A percentile compares a stretch with the other conserved stretches of the same genome.
phyloP scores from a whole-genome alignment of 169 alveolate genomes.

The Ichthyophthirius multifiliis region DNA sequence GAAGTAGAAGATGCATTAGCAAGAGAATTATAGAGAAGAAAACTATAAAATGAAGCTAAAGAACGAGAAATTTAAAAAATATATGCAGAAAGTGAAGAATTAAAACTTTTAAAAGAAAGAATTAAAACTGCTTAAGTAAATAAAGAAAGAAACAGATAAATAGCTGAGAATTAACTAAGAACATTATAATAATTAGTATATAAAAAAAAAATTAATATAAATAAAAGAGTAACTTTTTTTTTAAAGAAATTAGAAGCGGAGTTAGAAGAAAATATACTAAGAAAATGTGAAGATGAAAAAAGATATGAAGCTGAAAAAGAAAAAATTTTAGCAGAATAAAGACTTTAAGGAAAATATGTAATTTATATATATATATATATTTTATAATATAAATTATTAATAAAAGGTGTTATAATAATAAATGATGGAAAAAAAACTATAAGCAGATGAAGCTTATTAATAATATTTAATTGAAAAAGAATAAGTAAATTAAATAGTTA shows the following conservation, averaged over 20 bases:
- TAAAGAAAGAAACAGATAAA: conserved; percentile 58
- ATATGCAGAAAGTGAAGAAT: conserved; percentile 58
- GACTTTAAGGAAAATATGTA: conserved; percentile 43
- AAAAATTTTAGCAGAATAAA: conserved; percentile 10
- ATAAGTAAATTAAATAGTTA: conserved; percentile 55
- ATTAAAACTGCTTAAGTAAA: conserved; percentile 59
- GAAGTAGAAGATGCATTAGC: conserved; percentile 60
- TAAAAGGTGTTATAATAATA: conserved; percentile 44
- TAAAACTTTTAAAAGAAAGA: conserved; percentile 53
- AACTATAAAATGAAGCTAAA: conserved; percentile 45
- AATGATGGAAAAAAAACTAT: conserved; percentile 54
- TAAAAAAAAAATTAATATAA: background rate
- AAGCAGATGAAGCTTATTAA: conserved; percentile 56
- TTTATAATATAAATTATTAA: background rate
- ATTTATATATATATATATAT: background rate
- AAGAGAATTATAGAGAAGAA: conserved; percentile 58
- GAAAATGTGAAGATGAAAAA: conserved; percentile 6
- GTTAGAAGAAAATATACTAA: conserved; percentile 40
- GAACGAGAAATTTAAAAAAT: conserved; percentile 52
- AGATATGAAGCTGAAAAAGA: conserved; percentile 42
- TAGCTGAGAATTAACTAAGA: conserved; percentile 52
- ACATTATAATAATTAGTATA: conserved; percentile 35
- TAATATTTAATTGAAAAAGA: conserved; percentile 62
- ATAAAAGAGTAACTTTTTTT: background rate
- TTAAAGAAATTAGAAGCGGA: conserved; percentile 41